Base-by-base conservation (phyloP, 2,329 filamentous ascomycete species). In the Cladobotryum mycophilum region DNA sequence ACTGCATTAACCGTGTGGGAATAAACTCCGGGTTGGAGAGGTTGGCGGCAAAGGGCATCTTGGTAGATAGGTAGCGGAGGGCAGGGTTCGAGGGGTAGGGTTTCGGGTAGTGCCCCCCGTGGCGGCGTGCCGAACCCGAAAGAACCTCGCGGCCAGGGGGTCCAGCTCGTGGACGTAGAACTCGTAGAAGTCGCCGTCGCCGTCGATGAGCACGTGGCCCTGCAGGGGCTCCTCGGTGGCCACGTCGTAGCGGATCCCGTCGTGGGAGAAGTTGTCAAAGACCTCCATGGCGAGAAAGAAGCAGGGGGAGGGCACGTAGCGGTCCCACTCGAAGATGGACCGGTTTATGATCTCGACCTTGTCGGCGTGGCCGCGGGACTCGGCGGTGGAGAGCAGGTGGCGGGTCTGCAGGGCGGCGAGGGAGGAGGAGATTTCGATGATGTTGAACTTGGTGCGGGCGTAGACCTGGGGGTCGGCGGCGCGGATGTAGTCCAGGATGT, bases 261-360 rank as follows among this genome's bases (percentile, higher is more conserved):
- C 93, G 73, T 99, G 95, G 35, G 89, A 85, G 66, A 99, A 97
- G 72, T 99, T 99, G 75, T 99, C 93, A 64, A 96, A 96, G 58
- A 99, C 93, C 70, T 99, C 93, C 70, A 99, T 86, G 41, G 92
- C 93, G 40, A 99, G 81, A 76, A 99, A 97, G 76, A 95, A 99
- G 74, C 93, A 97, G 0, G 92, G 93, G 3, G 86, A 88, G 8
- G 89, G 86, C n/a, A 96, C 88, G 58, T 87, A 88, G 43, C 81
- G 81, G 57, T 86, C 75, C 92, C 93, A 99, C 68, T 96, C 89
- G 64, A 99, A 97, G 64, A 99, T 88, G 63, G 88, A 95, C 60
- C 84, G 82, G 72, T 97, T 96, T 70, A 97, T 85, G 66, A 99
- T 96, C 61, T 96, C 88, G 50, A 97, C 90, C 63, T 90, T 92